phyloP scores from a whole-genome alignment of 1,139 yeast species.

The Taphrina wiesneri region DNA sequence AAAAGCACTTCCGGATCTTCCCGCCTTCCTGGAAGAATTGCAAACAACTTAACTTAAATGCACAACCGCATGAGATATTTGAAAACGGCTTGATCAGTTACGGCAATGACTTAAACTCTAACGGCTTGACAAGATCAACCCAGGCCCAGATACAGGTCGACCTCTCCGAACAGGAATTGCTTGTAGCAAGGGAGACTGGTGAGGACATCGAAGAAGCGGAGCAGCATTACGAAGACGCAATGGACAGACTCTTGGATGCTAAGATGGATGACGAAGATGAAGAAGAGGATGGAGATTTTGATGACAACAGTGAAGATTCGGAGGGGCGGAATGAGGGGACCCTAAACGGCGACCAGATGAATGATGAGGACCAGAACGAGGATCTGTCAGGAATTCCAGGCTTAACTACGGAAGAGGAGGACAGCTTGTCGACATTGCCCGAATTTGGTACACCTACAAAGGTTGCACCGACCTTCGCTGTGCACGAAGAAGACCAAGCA shows the following conservation, averaged over 20 bases:
- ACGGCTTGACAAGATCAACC: constrained; percentile 25
- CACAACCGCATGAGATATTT: constrained; percentile 8
- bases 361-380: not conserved
- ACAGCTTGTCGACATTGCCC: not conserved
- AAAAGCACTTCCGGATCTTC: constrained; percentile 29
- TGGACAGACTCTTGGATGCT: constrained; percentile 1
- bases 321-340: not conserved
- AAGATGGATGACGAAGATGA: constrained; percentile 13
- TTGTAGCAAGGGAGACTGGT: not conserved
- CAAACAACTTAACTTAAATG: constrained; percentile 16
- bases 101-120: constrained; percentile 10
- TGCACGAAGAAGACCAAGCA: not conserved
- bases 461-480: not conserved
- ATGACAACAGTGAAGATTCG: not conserved
- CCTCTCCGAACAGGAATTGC: not conserved
- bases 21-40: constrained; percentile 17
- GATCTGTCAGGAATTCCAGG: not conserved
- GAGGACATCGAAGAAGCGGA: constrained; percentile 9
- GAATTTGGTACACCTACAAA: not conserved
- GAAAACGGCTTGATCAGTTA: constrained; percentile 33
- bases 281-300: constrained; percentile 24
- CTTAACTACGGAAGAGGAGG: not conserved
- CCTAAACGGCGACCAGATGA: not conserved
- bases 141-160: constrained; percentile 13
- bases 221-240: constrained; percentile 12